Percentiles rank a stretch among this genome's conserved stretches.
Evolutionary conservation across 371 early-diverging fungal genomes (phyloP).

Genomic region (Mucor sp.): DNA sequence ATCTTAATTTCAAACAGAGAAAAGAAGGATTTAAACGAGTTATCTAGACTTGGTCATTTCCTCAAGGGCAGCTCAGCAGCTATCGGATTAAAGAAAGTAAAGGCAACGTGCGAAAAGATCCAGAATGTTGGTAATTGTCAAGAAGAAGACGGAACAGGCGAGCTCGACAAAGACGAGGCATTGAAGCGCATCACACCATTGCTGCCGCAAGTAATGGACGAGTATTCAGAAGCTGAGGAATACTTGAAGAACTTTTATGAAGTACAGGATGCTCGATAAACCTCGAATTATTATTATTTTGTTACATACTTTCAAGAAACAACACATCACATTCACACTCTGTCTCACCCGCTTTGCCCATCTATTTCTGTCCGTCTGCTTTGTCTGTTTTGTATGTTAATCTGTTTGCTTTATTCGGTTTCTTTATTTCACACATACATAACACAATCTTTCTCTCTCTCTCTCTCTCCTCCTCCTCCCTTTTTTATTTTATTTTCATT

Average conservation of each 20-base stretch:
- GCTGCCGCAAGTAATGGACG: constrained; percentile 64
- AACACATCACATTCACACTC: background rate
- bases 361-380: no score
- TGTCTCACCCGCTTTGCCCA: background rate
- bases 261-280: constrained; percentile 46
- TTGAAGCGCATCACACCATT: constrained; percentile 60
- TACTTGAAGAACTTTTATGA: constrained; percentile 78
- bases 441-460: background rate
- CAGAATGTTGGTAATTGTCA: constrained; percentile 82
- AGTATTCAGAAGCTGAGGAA: constrained; percentile 76
- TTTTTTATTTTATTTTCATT: background rate
- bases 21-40: constrained; percentile 65
- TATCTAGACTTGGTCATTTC: constrained; percentile 87
- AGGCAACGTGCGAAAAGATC: constrained; percentile 83
- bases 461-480: background rate
- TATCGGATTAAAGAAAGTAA: constrained; percentile 83
- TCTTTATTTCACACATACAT: background rate
- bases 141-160: constrained; percentile 61
- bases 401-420: background rate
- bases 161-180: constrained; percentile 64
- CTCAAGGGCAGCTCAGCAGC: constrained; percentile 92
- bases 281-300: background rate
- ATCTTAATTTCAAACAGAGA: constrained; percentile 41
- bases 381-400: background rate
- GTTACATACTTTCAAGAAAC: background rate